Conservation (phyloP, 1,284 basidiomycete genomes). For the Rhodotorula sp. region DNA sequence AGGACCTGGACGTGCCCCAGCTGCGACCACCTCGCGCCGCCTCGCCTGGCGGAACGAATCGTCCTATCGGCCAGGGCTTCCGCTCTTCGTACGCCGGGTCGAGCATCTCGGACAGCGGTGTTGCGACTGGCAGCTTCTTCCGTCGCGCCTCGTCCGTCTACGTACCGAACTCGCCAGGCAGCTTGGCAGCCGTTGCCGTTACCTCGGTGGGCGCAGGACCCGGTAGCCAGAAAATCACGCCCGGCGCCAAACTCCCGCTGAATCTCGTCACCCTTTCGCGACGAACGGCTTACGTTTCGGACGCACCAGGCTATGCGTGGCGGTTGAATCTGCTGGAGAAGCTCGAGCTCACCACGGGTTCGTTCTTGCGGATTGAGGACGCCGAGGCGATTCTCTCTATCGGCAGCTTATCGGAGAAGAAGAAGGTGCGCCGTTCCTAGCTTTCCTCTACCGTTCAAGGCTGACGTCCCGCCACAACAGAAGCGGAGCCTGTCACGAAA, state of each 20-base stretch:
- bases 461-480: background rate
- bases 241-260: slow-evolving; percentile 19
- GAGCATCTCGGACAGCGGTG: background rate
- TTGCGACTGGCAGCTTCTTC: background rate
- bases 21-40: slow-evolving; percentile 8
- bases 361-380: slow-evolving; percentile 29
- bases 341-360: slow-evolving; percentile 32
- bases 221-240: background rate
- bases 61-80: slow-evolving; percentile 13
- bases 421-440: background rate
- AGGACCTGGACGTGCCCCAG: background rate
- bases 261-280: slow-evolving; percentile 29
- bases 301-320: slow-evolving; percentile 30
- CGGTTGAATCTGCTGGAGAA: slow-evolving; percentile 36
- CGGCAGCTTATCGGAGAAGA: slow-evolving; percentile 14
- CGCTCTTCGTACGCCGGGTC: slow-evolving; percentile 14
- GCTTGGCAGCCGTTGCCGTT: background rate
- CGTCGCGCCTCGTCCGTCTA: slow-evolving; percentile 21
- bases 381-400: slow-evolving; percentile 35
- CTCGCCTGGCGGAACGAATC: background rate
- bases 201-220: background rate
- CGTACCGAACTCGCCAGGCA: slow-evolving; percentile 1
- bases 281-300: slow-evolving; percentile 28
- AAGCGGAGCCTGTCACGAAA: slow-evolving; percentile 17
- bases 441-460: background rate